Evolutionary conservation across 2,329 filamentous ascomycete genomes (phyloP), one percentile per base, ranked within the genome.

Genomic region (Curvularia sp.): DNA sequence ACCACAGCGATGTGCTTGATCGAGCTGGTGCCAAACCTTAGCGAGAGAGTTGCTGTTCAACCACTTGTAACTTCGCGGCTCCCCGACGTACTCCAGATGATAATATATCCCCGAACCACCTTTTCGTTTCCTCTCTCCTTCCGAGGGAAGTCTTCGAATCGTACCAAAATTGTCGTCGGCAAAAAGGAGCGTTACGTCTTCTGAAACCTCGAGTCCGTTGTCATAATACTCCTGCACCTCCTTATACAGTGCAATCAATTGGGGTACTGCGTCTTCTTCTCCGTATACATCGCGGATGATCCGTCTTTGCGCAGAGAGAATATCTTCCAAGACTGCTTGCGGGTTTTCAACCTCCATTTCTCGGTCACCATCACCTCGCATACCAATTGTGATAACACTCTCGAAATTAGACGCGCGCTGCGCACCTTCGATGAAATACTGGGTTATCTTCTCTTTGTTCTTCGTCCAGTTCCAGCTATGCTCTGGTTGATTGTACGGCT

Each of bases 91-190:
- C 58, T 87, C 83, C 26, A 86, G 82, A 55, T 87, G 85, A 68
- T 86, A 88, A 70, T 88, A 89, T 3, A 89, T 82, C 13, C 88
- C 88, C 18, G 86, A 84, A 20, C 86, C 86, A 22, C 86, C 87
- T 12, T 76, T 69, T 6, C 87, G 79, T 5, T 70, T 67, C 0
- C 80, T 84, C 75, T 90, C 88, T 60, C 84, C 83, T 1, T 72
- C 75, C 12, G 85, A 71, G 1, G 88, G 88, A 24, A 89, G 76
- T 13, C 87, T 79, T 51, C 86, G 81, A 30, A 88, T 80, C 69
- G 88, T 87, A 2, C 87, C 88, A 78, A 81, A 87, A 74, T 89
- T 90, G 73, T 90, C 88, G 68, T 90, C 88, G 1, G 86, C 80
- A 83, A 86, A 89, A 5, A 90, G 79, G 30, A 90, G 78, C 0